Evolutionary conservation across 345 rosid genomes (phyloP).

Genomic region (Salix exigua): DNA sequence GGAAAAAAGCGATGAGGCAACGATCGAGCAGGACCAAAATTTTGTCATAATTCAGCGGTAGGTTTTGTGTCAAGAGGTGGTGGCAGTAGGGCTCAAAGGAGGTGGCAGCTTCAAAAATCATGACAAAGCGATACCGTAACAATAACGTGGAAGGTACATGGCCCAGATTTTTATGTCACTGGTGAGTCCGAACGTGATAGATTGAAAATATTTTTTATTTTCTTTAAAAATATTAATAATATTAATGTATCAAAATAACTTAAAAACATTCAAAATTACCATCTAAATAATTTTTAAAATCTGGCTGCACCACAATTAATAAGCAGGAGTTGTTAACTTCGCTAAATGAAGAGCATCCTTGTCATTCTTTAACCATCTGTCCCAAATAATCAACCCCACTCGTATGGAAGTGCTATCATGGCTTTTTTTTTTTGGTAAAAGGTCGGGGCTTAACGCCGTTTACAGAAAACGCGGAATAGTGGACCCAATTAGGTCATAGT

Average conservation of each 20-base stretch:
- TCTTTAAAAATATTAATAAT: no score
- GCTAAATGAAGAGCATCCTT: neutral
- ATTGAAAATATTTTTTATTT: no score
- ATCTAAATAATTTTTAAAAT: no score
- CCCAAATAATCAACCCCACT: conserved; percentile 7
- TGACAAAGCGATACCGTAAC: neutral
- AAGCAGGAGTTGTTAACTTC: neutral
- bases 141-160: neutral
- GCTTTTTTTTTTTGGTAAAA: no score
- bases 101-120: conserved; percentile 9
- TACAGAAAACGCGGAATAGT: no score
- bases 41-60: conserved; percentile 5
- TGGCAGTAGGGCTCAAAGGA: neutral
- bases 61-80: conserved; percentile 8
- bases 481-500: no score
- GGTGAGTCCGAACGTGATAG: no score
- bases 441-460: no score
- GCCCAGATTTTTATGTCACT: neutral
- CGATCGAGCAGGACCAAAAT: neutral
- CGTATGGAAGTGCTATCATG: neutral
- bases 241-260: no score
- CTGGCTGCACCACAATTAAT: no score
- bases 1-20: conserved; percentile 10
- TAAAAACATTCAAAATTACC: no score
- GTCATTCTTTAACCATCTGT: neutral